Evolutionary conservation across 208 protist genomes (phyloP).

Genomic region (Wallacemonas rigidus): DNA sequence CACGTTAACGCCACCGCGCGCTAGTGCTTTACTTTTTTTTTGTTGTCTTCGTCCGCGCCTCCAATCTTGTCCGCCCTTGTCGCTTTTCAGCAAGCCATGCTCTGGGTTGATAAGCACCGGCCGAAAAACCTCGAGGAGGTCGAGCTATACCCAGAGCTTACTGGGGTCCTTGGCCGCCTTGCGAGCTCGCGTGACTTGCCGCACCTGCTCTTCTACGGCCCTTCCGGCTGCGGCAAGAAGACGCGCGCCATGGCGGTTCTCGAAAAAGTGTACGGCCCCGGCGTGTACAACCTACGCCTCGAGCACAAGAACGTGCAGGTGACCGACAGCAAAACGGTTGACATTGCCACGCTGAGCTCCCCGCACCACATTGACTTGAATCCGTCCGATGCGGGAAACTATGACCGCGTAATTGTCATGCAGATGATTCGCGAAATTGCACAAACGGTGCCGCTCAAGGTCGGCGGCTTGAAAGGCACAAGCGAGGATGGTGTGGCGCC

Average conservation of each 20-base stretch:
- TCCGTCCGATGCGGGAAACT: conserved; percentile 97
- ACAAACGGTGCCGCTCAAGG: conserved; percentile 87
- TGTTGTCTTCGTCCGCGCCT: neutral
- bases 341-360: conserved; percentile 96
- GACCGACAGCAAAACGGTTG: conserved; percentile 94
- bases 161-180: conserved; percentile 89
- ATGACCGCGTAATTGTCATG: conserved; percentile 98
- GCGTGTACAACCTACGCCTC: conserved; percentile 86
- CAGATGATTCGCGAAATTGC: conserved; percentile 99
- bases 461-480: conserved; percentile 6
- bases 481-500: conserved; percentile 22
- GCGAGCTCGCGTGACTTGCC: conserved; percentile 91
- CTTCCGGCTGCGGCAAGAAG: conserved; percentile 96
- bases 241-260: conserved; percentile 96
- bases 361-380: conserved; percentile 99
- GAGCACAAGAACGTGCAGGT: conserved; percentile 92
- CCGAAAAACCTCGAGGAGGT: conserved; percentile 95
- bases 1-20: no score
- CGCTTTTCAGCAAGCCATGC: conserved; percentile 54
- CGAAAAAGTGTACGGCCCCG: conserved; percentile 93
- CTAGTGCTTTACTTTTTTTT: no score
- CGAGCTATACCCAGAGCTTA: conserved; percentile 94
- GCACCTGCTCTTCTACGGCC: conserved; percentile 98
- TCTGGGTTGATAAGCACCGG: conserved; percentile 99
- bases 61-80: conserved; percentile 9